Evolutionary conservation across 768 basidiomycete genomes (phyloP).

Genomic region (Pisolithus orientalis): DNA sequence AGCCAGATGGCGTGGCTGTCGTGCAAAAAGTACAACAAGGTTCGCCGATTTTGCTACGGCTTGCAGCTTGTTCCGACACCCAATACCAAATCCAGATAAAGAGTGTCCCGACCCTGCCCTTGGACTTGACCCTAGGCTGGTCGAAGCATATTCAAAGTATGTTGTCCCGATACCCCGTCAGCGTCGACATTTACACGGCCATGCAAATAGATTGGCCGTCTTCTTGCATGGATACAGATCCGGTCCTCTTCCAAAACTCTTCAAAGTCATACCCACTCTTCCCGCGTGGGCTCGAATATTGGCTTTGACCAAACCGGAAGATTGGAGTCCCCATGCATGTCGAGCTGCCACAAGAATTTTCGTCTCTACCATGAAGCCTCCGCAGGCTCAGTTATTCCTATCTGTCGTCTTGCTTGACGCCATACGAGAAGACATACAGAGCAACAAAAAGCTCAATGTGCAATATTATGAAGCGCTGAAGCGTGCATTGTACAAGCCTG

Average conservation of each 20-base stretch:
- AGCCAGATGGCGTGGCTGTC: constrained; percentile 45
- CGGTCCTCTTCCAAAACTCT: constrained; percentile 90
- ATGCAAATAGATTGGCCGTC: constrained; percentile 61
- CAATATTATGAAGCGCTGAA: constrained; percentile 94
- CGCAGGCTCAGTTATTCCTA: constrained; percentile 88
- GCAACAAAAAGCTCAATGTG: constrained; percentile 83
- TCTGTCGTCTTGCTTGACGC: constrained; percentile 88
- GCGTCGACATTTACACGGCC: constrained; percentile 2
- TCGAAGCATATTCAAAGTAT: constrained; percentile 90
- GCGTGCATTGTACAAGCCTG: constrained; percentile 90
- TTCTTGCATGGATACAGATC: constrained; percentile 88
- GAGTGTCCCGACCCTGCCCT: constrained; percentile 72
- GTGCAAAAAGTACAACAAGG: constrained; percentile 61
- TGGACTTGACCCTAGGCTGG: constrained; percentile 87
- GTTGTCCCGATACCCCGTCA: constrained; percentile 21
- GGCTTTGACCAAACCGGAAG: constrained; percentile 85
- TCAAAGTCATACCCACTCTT: constrained; percentile 96
- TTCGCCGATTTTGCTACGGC: constrained; percentile 13
- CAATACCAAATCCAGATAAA: constrained; percentile 28
- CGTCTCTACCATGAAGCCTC: constrained; percentile 94
- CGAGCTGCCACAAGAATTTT: constrained; percentile 92
- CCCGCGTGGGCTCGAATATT: constrained; percentile 95
- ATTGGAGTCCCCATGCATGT: constrained; percentile 95
- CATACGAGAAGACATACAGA: constrained; percentile 80
- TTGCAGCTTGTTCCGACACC: constrained; percentile 3